Percentiles rank a stretch among this genome's conserved stretches.
Conservation (phyloP, 306 rosid species). For the Luffa acutangula region DNA sequence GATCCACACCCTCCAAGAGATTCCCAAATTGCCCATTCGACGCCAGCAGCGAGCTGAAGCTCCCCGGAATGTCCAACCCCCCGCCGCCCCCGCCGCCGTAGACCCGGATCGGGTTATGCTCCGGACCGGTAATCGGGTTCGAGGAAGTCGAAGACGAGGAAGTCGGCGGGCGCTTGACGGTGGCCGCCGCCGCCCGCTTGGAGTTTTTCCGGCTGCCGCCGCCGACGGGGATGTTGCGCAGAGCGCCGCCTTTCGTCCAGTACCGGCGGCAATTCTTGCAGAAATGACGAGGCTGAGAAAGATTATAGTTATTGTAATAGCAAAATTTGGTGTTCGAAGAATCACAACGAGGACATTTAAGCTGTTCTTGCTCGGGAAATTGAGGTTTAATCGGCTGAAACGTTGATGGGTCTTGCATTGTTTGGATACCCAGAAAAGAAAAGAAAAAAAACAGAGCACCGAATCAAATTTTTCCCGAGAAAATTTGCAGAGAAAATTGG, state of each 20-base stretch:
- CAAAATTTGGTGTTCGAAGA: slow-evolving; percentile 86
- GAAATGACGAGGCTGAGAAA: slow-evolving; percentile 95
- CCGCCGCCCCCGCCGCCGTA: not conserved
- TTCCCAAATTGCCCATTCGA: slow-evolving; percentile 46
- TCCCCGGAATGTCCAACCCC: slow-evolving; percentile 28
- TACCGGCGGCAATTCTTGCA: slow-evolving; percentile 85
- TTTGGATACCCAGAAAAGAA: not conserved
- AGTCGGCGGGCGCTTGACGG: slow-evolving; percentile 27
- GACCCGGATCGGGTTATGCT: slow-evolving; percentile 19
- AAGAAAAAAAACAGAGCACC: not conserved
- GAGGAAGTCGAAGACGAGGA: slow-evolving; percentile 33
- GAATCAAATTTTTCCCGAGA: not conserved
- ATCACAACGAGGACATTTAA: slow-evolving; percentile 84
- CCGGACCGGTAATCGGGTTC: slow-evolving; percentile 16
- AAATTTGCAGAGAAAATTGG: not conserved
- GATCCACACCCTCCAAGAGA: slow-evolving; percentile 42
- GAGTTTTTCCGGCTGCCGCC: slow-evolving; percentile 78
- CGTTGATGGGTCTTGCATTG: slow-evolving; percentile 60
- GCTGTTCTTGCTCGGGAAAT: slow-evolving; percentile 79
- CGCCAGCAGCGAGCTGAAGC: slow-evolving; percentile 63
- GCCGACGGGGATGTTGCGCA: slow-evolving; percentile 81
- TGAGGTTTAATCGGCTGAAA: slow-evolving; percentile 46
- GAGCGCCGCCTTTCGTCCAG: slow-evolving; percentile 94
- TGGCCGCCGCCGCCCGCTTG: slow-evolving; percentile 21
- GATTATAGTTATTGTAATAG: slow-evolving; percentile 94